These are phyloP conservation scores for Chlorella sorokiniana DNA, from an alignment of 139 green algal genomes.

Conservation along the genomic window DNA sequence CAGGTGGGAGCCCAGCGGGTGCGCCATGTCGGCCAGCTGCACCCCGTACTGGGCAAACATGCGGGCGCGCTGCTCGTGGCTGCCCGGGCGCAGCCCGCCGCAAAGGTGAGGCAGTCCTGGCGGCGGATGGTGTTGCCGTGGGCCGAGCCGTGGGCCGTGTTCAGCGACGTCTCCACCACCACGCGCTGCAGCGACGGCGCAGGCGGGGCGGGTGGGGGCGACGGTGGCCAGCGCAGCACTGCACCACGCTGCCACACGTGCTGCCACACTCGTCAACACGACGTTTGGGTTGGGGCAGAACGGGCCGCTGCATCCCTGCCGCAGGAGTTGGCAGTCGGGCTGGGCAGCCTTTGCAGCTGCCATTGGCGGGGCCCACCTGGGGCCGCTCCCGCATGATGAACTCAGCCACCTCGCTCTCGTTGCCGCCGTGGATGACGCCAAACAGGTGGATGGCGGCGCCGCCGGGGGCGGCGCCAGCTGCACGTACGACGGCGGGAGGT, in stretches of 20 bases:
- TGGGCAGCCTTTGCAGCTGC: background rate
- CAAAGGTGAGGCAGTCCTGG: conserved; percentile 37
- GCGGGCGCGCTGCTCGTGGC: conserved; percentile 14
- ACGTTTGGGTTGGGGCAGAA: too few relatives aligned
- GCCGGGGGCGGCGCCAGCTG: conserved; percentile 6
- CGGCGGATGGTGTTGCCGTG: conserved; percentile 13
- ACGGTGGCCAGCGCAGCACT: too few relatives aligned
- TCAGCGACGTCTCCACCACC: conserved; percentile 37
- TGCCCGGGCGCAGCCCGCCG: background rate
- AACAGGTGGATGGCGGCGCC: conserved; percentile 46
- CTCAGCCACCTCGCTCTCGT: conserved; percentile 12
- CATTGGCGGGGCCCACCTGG: background rate
- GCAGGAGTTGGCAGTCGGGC: too few relatives aligned
- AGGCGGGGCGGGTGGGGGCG: background rate
- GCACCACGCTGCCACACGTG: too few relatives aligned
- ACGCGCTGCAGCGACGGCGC: background rate
- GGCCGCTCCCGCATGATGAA: conserved; percentile 20
- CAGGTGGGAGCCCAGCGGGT: conserved; percentile 22
- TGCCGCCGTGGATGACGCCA: conserved; percentile 40
- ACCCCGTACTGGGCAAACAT: conserved; percentile 37
- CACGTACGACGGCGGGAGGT: background rate
- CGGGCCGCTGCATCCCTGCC: too few relatives aligned
- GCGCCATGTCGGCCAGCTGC: conserved; percentile 33
- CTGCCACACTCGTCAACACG: too few relatives aligned
- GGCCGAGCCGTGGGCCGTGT: conserved; percentile 56